A percentile compares a stretch with the other conserved stretches of the same genome.
Evolutionary conservation across 352 stramenopile genomes (phyloP).

Genomic region (Pythium sukuiense): DNA sequence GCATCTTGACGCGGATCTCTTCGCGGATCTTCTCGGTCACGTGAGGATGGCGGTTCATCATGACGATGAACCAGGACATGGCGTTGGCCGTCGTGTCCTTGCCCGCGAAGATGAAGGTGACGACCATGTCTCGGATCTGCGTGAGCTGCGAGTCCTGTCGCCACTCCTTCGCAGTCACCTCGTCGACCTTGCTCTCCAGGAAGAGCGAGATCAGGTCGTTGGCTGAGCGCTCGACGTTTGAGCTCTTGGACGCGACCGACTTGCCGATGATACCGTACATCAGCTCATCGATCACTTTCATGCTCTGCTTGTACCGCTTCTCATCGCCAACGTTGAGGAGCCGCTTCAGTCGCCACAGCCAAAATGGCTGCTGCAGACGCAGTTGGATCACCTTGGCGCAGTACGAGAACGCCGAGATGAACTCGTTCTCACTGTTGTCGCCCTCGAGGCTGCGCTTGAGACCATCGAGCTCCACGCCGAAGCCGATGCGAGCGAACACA

Average conservation of each 20-base stretch:
- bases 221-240: background rate
- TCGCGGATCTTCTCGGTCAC: constrained; percentile 52
- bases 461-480: constrained; percentile 51
- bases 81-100: constrained; percentile 71
- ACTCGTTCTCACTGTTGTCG: constrained; percentile 22
- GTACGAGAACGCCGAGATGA: constrained; percentile 21
- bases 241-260: constrained; percentile 38
- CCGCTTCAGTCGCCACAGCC: constrained; percentile 39
- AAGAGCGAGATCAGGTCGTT: constrained; percentile 37
- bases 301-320: constrained; percentile 39
- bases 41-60: constrained; percentile 50
- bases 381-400: constrained; percentile 17
- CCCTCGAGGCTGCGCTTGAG: constrained; percentile 24
- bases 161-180: constrained; percentile 17
- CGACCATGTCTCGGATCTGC: constrained; percentile 70
- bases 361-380: constrained; percentile 38
- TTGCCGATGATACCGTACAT: constrained; percentile 52
- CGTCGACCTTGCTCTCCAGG: constrained; percentile 39
- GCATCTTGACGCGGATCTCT: constrained; percentile 44
- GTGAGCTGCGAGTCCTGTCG: constrained; percentile 34
- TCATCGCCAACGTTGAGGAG: constrained; percentile 42
- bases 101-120: constrained; percentile 74
- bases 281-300: constrained; percentile 41
- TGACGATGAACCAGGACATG: constrained; percentile 72
- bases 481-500: constrained; percentile 59